phyloP scores from a whole-genome alignment of 495 filamentous ascomycete species.

The Podospora didyma region DNA sequence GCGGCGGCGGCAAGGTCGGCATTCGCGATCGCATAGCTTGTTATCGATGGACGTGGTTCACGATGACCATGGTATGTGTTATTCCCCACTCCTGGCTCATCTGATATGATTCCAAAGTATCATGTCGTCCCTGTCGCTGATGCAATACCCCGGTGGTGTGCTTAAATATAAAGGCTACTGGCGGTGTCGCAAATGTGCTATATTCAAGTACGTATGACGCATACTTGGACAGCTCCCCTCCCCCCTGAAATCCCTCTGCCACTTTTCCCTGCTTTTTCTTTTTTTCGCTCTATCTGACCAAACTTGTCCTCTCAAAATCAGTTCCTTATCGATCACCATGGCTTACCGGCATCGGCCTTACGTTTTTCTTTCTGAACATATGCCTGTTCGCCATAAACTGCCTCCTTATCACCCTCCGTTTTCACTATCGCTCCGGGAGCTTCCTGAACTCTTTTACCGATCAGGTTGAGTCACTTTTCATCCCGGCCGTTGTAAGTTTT shows the following conservation, averaged over 20 bases:
- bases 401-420: slow-evolving; percentile 62
- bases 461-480: slow-evolving; percentile 76
- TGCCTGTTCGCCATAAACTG: slow-evolving; percentile 67
- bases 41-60: slow-evolving; percentile 66
- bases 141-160: not conserved
- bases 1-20: slow-evolving; percentile 27
- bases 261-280: not conserved
- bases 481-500: slow-evolving; percentile 58
- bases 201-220: slow-evolving; percentile 49
- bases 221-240: not conserved
- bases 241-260: slow-evolving; percentile 9
- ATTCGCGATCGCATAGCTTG: slow-evolving; percentile 44
- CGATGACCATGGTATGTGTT: slow-evolving; percentile 64
- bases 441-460: slow-evolving; percentile 70
- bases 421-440: slow-evolving; percentile 65
- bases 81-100: slow-evolving; percentile 2
- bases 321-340: slow-evolving; percentile 68
- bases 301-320: slow-evolving; percentile 22
- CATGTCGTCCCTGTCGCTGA: too few relatives aligned
- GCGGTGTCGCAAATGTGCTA: slow-evolving; percentile 76
- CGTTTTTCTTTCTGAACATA: slow-evolving; percentile 75
- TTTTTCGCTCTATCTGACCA: not conserved
- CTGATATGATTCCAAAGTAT: not conserved
- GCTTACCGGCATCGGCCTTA: slow-evolving; percentile 64
- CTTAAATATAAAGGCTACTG: slow-evolving; percentile 54